These are phyloP conservation scores for Mercurialis annua DNA, from an alignment of 345 rosid genomes.

Conservation along the genomic window DNA sequence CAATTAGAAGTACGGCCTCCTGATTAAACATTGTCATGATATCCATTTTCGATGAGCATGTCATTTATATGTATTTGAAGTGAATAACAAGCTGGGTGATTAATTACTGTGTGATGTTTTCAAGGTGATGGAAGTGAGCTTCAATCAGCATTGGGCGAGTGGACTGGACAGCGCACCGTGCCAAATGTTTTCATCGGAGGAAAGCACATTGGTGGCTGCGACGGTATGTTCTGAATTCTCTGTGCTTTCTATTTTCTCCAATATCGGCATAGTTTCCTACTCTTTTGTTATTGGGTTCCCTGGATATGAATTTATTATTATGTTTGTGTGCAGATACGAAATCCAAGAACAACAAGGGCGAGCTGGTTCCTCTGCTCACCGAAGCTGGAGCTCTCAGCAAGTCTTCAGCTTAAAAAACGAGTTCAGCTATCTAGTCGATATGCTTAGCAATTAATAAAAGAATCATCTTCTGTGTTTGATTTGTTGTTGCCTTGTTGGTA, in stretches of 20 bases:
- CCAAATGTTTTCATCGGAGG: slow-evolving; percentile 76
- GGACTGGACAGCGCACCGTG: slow-evolving; percentile 71
- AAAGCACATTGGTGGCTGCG: slow-evolving; percentile 84
- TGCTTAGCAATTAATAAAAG: background rate
- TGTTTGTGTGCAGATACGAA: slow-evolving; percentile 45
- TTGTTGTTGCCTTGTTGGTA: background rate
- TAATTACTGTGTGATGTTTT: background rate
- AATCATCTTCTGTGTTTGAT: background rate
- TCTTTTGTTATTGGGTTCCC: background rate
- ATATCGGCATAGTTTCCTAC: background rate
- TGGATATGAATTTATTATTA: background rate
- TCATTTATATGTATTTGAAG: background rate
- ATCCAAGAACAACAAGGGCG: slow-evolving; percentile 45
- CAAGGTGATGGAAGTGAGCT: slow-evolving; percentile 63
- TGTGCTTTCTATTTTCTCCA: background rate
- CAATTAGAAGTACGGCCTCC: background rate
- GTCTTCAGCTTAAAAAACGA: slow-evolving; percentile 34
- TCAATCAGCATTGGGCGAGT: slow-evolving; percentile 58
- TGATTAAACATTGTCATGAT: background rate
- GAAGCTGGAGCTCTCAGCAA: slow-evolving; percentile 63
- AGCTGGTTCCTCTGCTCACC: slow-evolving; percentile 71
- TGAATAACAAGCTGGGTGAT: background rate
- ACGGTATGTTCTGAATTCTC: slow-evolving; percentile 35
- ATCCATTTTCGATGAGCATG: background rate
- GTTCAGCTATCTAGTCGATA: slow-evolving; percentile 2